Conservation (phyloP, 768 basidiomycete genomes). For the Naganishia vishniacii region DNA sequence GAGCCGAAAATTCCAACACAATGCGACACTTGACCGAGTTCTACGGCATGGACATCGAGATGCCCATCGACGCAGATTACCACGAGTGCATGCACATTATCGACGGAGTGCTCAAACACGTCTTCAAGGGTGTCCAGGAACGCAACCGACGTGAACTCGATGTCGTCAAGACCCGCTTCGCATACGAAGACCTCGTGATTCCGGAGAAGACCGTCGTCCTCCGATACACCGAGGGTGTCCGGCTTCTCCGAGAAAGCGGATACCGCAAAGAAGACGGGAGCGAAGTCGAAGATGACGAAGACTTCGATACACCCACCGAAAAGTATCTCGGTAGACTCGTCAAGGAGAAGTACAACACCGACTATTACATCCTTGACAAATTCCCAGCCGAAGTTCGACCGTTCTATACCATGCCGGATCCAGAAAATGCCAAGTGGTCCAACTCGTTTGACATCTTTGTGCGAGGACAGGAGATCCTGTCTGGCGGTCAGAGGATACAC, state of each 20-base stretch:
- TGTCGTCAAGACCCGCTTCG: slow-evolving; percentile 72
- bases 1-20: slow-evolving; percentile 90
- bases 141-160: slow-evolving; percentile 73
- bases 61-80: slow-evolving; percentile 92
- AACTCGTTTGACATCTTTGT: slow-evolving; percentile 99
- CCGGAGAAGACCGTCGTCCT: slow-evolving; percentile 75
- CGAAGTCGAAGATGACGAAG: slow-evolving; percentile 64
- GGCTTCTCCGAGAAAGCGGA: slow-evolving; percentile 75
- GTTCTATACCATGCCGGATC: slow-evolving; percentile 97
- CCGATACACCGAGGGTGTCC: slow-evolving; percentile 76
- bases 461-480: slow-evolving; percentile 94
- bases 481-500: slow-evolving; percentile 93
- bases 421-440: slow-evolving; percentile 68
- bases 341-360: slow-evolving; percentile 84
- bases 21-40: slow-evolving; percentile 96
- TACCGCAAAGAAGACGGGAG: slow-evolving; percentile 37
- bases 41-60: slow-evolving; percentile 93
- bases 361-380: slow-evolving; percentile 98
- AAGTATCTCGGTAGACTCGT: slow-evolving; percentile 80
- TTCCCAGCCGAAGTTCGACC: slow-evolving; percentile 89
- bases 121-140: slow-evolving; percentile 74
- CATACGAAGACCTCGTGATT: slow-evolving; percentile 89
- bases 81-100: slow-evolving; percentile 89
- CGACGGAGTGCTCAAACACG: slow-evolving; percentile 71
- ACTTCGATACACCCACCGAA: slow-evolving; percentile 92